phyloP scores from a whole-genome alignment of 495 filamentous ascomycete species.

The Daldinia grandis region DNA sequence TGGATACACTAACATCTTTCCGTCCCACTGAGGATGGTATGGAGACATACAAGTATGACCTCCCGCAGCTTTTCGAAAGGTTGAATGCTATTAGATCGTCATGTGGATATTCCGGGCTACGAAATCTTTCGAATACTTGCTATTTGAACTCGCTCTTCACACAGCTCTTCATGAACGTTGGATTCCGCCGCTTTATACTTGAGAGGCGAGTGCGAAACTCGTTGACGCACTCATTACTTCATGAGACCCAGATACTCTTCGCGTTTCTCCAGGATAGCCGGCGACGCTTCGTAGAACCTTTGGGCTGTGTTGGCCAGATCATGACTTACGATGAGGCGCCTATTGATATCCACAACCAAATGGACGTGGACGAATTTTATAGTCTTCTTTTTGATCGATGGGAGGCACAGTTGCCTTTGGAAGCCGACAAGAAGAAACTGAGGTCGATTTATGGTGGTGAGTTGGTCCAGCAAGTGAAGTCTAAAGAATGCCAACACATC shows the following conservation, averaged over 20 bases:
- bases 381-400: constrained; percentile 90
- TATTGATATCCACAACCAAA: constrained; percentile 90
- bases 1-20: constrained; percentile 63
- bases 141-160: constrained; percentile 96
- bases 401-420: constrained; percentile 79
- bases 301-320: constrained; percentile 75
- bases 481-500: constrained; percentile 92
- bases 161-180: constrained; percentile 95
- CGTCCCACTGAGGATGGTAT: constrained; percentile 43
- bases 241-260: constrained; percentile 83
- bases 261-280: constrained; percentile 84
- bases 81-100: constrained; percentile 73
- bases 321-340: constrained; percentile 81
- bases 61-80: constrained; percentile 68
- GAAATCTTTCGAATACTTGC: constrained; percentile 94
- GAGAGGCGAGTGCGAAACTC: constrained; percentile 60
- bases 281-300: constrained; percentile 74
- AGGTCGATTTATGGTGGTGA: constrained; percentile 90
- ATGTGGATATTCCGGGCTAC: constrained; percentile 82
- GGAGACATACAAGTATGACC: constrained; percentile 60
- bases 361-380: constrained; percentile 99
- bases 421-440: constrained; percentile 76
- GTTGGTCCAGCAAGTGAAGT: constrained; percentile 92
- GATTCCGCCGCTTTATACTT: constrained; percentile 87
- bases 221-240: constrained; percentile 71